Conservation (phyloP, 2,329 filamentous ascomycete species). For the Ophiocordyceps camponoti-leonardi region DNA sequence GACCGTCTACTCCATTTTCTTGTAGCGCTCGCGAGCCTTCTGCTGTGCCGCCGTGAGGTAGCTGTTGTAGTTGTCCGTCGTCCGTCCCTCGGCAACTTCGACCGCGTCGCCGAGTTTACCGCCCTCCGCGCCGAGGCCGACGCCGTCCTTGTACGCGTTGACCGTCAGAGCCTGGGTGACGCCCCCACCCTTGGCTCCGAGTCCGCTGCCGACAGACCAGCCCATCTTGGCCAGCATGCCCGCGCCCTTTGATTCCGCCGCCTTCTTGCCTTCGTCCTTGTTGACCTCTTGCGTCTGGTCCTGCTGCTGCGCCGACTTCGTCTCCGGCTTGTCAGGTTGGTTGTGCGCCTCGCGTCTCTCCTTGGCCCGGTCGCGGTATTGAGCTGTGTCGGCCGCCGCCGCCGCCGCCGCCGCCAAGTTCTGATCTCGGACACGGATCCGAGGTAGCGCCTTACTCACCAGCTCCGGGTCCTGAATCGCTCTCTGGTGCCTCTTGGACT, state of each 20-base stretch:
- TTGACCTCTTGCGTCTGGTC: slow-evolving; percentile 6
- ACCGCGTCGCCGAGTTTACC: slow-evolving; percentile 53
- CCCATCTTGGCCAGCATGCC: slow-evolving; percentile 58
- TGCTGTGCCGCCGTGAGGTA: slow-evolving; percentile 50
- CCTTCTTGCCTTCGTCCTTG: slow-evolving; percentile 6
- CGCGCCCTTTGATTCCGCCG: slow-evolving; percentile 38
- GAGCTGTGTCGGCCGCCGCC: slow-evolving; percentile 10
- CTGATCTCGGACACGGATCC: slow-evolving; percentile 20
- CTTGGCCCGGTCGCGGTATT: slow-evolving; percentile 50
- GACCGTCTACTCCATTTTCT: slow-evolving; percentile 24
- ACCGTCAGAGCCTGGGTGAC: slow-evolving; percentile 47
- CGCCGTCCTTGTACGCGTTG: slow-evolving; percentile 48
- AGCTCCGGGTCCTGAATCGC: slow-evolving; percentile 21
- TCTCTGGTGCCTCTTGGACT: slow-evolving; percentile 23
- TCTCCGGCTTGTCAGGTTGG: slow-evolving; percentile 36
- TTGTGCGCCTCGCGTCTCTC: slow-evolving; percentile 46
- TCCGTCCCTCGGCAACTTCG: slow-evolving; percentile 44
- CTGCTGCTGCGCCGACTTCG: slow-evolving; percentile 17
- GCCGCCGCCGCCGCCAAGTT: slow-evolving; percentile 4
- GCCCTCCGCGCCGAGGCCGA: slow-evolving; percentile 52
- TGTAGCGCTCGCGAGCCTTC: slow-evolving; percentile 48
- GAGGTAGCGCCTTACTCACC: slow-evolving; percentile 29
- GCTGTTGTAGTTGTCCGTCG: slow-evolving; percentile 39
- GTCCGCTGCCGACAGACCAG: slow-evolving; percentile 46
- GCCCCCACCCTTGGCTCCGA: slow-evolving; percentile 46